Percentiles rank a stretch among this genome's conserved stretches.
These are phyloP conservation scores for Henckelia pumila DNA, from an alignment of 257 asterid species.

Conservation along the genomic window DNA sequence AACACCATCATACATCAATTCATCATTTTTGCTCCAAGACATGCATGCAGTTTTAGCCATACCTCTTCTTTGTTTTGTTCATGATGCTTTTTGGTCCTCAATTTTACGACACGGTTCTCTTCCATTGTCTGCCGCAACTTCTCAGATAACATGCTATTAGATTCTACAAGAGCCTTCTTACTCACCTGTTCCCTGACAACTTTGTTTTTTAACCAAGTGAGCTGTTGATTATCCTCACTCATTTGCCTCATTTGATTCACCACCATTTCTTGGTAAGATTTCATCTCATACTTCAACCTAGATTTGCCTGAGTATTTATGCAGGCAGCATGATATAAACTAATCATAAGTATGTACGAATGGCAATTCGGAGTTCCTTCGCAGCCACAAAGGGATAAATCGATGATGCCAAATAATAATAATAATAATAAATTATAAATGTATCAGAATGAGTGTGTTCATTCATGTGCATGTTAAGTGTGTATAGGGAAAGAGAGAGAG, in stretches of 20 bases:
- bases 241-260: slow-evolving; percentile 52
- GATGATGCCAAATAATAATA: no score
- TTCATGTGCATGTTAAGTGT: no score
- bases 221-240: slow-evolving; percentile 73
- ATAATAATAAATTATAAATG: no score
- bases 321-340: slow-evolving; percentile 15
- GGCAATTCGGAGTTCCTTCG: neutral
- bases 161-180: slow-evolving; percentile 51
- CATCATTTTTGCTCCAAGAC: neutral
- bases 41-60: slow-evolving; percentile 27
- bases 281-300: slow-evolving; percentile 55
- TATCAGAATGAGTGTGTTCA: neutral
- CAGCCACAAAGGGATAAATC: neutral
- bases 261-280: slow-evolving; percentile 58
- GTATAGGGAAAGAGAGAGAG: slow-evolving; percentile 12
- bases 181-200: slow-evolving; percentile 43
- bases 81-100: slow-evolving; percentile 48
- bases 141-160: slow-evolving; percentile 29
- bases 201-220: slow-evolving; percentile 40
- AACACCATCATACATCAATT: neutral
- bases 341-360: slow-evolving; percentile 7
- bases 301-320: slow-evolving; percentile 46
- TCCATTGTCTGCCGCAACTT: slow-evolving; percentile 41
- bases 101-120: slow-evolving; percentile 44
- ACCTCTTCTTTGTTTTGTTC: slow-evolving; percentile 71